Conservation (phyloP, 495 filamentous ascomycete genomes). For the Trichoderma asperelloides region DNA sequence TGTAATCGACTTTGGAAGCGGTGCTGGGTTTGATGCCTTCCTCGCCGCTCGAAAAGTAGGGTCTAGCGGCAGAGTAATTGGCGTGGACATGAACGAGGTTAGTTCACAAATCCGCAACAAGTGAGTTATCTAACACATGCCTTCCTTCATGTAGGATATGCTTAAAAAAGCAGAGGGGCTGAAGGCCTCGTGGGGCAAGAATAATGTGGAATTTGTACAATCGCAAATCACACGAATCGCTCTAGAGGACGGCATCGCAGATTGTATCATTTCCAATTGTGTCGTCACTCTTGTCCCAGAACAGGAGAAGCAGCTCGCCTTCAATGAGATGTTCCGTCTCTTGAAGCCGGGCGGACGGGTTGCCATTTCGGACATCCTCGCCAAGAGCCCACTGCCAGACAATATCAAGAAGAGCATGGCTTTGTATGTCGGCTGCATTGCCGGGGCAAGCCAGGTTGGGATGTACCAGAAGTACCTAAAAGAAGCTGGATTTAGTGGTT, state of each 20-base stretch:
- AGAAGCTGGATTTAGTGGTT: constrained; percentile 48
- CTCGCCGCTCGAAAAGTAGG: constrained; percentile 51
- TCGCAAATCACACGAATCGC: constrained; percentile 45
- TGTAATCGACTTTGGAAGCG: constrained; percentile 53
- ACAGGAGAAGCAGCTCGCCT: constrained; percentile 46
- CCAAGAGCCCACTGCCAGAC: constrained; percentile 41
- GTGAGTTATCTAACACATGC: not conserved
- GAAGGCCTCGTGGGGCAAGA: constrained; percentile 23
- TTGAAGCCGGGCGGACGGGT: constrained; percentile 52
- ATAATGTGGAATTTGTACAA: constrained; percentile 45
- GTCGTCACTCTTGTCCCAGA: constrained; percentile 58
- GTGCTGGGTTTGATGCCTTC: constrained; percentile 58
- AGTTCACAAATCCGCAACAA: not conserved
- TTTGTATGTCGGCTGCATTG: constrained; percentile 53
- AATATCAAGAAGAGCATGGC: constrained; percentile 38
- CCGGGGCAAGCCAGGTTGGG: constrained; percentile 44
- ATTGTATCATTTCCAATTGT: constrained; percentile 52
- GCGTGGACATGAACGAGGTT: constrained; percentile 60
- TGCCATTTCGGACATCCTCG: constrained; percentile 57
- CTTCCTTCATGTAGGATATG: constrained; percentile 44
- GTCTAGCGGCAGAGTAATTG: constrained; percentile 43
- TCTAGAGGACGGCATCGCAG: constrained; percentile 32
- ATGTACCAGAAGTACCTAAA: constrained; percentile 49
- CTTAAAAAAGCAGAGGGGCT: constrained; percentile 41
- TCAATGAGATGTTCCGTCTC: constrained; percentile 53